phyloP scores from a whole-genome alignment of 345 rosid species.

The Mangifera indica region DNA sequence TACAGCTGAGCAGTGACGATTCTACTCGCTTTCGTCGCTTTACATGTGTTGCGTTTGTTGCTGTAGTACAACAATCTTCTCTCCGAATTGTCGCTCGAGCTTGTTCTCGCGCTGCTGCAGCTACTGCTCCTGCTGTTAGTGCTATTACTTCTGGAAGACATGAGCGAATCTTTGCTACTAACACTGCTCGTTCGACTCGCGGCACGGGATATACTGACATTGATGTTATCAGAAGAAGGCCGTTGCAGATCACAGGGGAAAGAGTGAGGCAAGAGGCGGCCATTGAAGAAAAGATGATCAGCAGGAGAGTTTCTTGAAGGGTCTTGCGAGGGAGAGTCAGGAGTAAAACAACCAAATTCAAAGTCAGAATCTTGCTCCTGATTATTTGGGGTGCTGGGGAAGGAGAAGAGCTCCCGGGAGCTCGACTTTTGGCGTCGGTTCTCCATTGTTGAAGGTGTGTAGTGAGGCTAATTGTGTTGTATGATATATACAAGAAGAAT shows the following conservation, averaged over 20 bases:
- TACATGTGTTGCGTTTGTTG: slow-evolving; percentile 19
- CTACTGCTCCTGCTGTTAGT: slow-evolving; percentile 69
- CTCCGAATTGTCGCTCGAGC: slow-evolving; percentile 43
- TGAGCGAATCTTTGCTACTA: slow-evolving; percentile 46
- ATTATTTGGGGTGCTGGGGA: slow-evolving; percentile 37
- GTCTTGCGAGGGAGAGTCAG: slow-evolving; percentile 54
- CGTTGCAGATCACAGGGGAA: slow-evolving; percentile 47
- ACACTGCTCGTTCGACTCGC: slow-evolving; percentile 56
- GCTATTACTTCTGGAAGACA: slow-evolving; percentile 69
- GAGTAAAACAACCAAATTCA: slow-evolving; percentile 63
- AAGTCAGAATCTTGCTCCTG: slow-evolving; percentile 51
- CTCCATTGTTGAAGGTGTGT: slow-evolving; percentile 23
- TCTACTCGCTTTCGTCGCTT: slow-evolving; percentile 37
- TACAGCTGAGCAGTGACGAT: slow-evolving; percentile 55
- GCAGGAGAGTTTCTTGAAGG: slow-evolving; percentile 67
- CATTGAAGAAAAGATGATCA: slow-evolving; percentile 78
- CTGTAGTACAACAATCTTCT: slow-evolving; percentile 28
- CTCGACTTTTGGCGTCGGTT: slow-evolving; percentile 24
- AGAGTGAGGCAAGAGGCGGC: slow-evolving; percentile 69
- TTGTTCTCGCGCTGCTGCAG: slow-evolving; percentile 67
- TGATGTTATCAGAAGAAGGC: slow-evolving; percentile 13
- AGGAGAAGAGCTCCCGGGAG: slow-evolving; percentile 43
- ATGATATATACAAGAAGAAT: no score
- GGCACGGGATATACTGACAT: slow-evolving; percentile 9
- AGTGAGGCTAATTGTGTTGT: not conserved